phyloP scores from a whole-genome alignment of 2,329 filamentous ascomycete species.

The Chaetomium sp. region DNA sequence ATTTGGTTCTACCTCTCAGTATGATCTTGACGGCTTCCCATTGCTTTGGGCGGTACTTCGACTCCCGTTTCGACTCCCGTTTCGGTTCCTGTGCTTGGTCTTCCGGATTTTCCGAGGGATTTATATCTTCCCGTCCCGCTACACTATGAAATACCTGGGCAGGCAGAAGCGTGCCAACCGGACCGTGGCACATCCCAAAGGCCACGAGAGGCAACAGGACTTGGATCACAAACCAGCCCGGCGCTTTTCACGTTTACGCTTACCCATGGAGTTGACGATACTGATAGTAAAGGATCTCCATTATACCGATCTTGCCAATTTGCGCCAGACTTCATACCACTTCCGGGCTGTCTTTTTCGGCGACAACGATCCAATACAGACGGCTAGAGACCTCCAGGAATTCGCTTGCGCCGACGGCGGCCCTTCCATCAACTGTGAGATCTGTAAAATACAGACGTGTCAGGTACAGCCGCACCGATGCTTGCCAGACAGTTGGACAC shows the following conservation, averaged over 20 bases:
- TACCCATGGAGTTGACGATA: conserved; percentile 1
- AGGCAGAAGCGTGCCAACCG: not conserved
- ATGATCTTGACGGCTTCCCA: not conserved
- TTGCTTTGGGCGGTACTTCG: not conserved
- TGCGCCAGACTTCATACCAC: not conserved
- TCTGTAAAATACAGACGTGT: conserved; percentile 2
- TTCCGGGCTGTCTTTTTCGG: not conserved
- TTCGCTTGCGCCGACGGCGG: not conserved
- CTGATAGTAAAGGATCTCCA: conserved; percentile 1
- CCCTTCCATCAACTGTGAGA: not conserved
- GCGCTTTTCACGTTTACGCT: not conserved
- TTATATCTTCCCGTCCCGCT: not conserved
- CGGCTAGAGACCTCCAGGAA: not conserved
- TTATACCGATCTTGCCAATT: not conserved
- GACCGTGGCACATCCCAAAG: not conserved
- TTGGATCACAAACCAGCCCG: not conserved
- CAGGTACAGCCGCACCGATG: not conserved
- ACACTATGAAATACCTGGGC: not conserved
- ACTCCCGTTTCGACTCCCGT: not conserved
- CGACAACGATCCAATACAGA: not conserved
- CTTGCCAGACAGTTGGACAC: no score
- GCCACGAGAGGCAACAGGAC: not conserved
- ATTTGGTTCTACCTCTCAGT: not conserved
- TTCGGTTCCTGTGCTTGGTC: not conserved
- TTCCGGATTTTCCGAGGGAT: not conserved